These are phyloP conservation scores for Ramaria sp. DNA, from an alignment of 768 basidiomycete genomes.

Conservation along the genomic window DNA sequence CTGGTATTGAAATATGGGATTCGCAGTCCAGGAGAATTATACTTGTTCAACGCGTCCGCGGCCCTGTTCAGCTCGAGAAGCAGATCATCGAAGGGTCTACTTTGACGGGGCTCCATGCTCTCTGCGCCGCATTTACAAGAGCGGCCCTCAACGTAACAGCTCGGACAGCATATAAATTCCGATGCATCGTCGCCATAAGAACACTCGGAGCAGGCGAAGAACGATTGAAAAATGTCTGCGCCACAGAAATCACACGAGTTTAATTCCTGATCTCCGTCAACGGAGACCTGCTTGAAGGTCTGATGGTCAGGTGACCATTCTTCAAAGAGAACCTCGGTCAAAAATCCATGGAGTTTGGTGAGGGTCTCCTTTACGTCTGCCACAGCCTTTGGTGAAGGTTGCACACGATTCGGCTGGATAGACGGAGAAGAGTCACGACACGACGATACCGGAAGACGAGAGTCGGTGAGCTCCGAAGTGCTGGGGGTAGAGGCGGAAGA, in stretches of 20 bases:
- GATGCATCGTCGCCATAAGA: conserved; percentile 11
- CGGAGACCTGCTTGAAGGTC: conserved; percentile 14
- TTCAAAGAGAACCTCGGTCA: conserved; percentile 40
- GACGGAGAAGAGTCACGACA: not conserved
- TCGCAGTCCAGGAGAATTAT: not conserved
- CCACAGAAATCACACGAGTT: conserved; percentile 67
- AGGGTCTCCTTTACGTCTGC: conserved; percentile 13
- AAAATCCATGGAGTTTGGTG: conserved; percentile 30
- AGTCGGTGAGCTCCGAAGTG: not conserved
- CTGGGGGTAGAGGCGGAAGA: not conserved
- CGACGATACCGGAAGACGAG: not conserved
- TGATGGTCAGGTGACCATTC: conserved; percentile 25
- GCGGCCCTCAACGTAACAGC: conserved; percentile 71
- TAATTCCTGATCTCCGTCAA: conserved; percentile 17
- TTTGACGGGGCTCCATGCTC: conserved; percentile 51
- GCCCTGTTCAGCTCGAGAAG: conserved; percentile 31
- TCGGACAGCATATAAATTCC: conserved; percentile 44
- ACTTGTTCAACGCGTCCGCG: conserved; percentile 14
- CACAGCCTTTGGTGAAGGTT: not conserved
- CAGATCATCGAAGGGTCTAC: conserved; percentile 37
- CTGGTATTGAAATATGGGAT: not conserved
- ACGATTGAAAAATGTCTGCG: conserved; percentile 72
- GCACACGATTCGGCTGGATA: not conserved
- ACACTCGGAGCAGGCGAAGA: conserved; percentile 58
- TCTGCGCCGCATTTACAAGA: conserved; percentile 44